Evolutionary conservation across 2,329 filamentous ascomycete genomes (phyloP), one percentile per base, ranked within the genome.

Genomic region (Sclerotinia nivalis): DNA sequence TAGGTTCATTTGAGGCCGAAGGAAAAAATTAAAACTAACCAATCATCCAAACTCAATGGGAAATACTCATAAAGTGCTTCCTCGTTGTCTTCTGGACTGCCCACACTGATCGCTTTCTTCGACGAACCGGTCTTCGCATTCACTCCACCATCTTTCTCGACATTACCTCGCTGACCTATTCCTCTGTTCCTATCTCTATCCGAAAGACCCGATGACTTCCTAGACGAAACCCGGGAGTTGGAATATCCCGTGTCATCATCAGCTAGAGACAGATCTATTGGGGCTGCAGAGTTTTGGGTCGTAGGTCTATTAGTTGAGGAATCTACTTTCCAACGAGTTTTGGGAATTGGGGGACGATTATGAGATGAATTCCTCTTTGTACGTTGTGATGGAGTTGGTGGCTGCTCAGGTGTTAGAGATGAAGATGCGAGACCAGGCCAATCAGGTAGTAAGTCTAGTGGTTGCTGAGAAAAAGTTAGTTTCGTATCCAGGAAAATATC

Each of bases 1-100:
- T 40, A 28, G 31, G 40, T 22, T 50, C 2, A 4, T 8, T n/a
- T n/a, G 18, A 50, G 31, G 31, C 13, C 49, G 20, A 20, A 34
- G 56, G 52, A 66, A 59, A 45, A 45, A 58, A 54, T 20, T 2
- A 34, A 43, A 81, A 76, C 79, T 87, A 71, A 78, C 91, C 91
- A 97, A 77, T 97, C 94, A 79, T 97, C 93, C 70, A 97, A 82
- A 62, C 91, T 93, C 22, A 98, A 84, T 0, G 94, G 94, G 73
- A 98, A 97, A 78, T 98, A 97, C 81, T 98, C 94, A 78, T 97
- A 97, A 25, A 97, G 83, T 73, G 94, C 83, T 80, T 97, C 94
- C 0, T 90, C 90, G 75, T 90, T 91, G 75, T 97, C 93, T 73
- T 89, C 81, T 47, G 91, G 85, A 77, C 90, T 89, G 78, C 37